Evolutionary conservation across 2,329 filamentous ascomycete species (phyloP).

Genomic region (Aspergillus quadrilineatus): DNA sequence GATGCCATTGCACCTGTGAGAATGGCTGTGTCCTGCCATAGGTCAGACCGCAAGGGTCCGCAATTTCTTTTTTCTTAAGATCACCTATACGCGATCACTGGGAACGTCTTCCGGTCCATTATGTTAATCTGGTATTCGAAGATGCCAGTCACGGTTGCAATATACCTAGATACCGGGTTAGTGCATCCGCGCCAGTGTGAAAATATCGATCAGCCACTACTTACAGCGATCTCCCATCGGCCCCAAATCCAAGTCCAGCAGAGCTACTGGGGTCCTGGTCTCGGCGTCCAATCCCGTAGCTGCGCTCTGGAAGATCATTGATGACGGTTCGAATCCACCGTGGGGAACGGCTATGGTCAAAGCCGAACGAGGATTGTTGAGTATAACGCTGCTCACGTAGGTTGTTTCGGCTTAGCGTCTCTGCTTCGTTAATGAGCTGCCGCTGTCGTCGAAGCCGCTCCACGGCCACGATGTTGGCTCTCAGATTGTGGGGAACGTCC

Average conservation of each 20-base stretch:
- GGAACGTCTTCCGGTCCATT: constrained; percentile 49
- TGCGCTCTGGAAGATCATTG: constrained; percentile 37
- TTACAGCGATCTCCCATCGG: constrained; percentile 49
- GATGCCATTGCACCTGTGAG: background rate
- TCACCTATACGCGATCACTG: constrained; percentile 45
- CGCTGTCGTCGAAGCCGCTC: constrained; percentile 42
- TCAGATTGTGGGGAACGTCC: constrained; percentile 32
- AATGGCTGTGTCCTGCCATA: background rate
- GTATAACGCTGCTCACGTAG: constrained; percentile 36
- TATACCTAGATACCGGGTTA: constrained; percentile 37
- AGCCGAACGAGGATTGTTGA: constrained; percentile 30
- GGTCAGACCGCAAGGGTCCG: background rate
- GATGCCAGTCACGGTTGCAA: constrained; percentile 50
- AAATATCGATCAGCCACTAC: constrained; percentile 20
- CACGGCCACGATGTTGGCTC: constrained; percentile 36
- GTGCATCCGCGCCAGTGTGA: constrained; percentile 7
- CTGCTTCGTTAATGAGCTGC: constrained; percentile 34
- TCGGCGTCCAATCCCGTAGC: constrained; percentile 29
- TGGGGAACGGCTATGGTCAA: constrained; percentile 37
- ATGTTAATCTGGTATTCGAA: constrained; percentile 50
- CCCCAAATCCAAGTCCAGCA: constrained; percentile 49
- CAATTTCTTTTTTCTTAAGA: background rate
- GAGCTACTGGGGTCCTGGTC: constrained; percentile 44
- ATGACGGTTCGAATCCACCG: constrained; percentile 40
- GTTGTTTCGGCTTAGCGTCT: constrained; percentile 32